phyloP scores from a whole-genome alignment of 1,139 yeast species.

The Yamadazyma membranifaciens region DNA sequence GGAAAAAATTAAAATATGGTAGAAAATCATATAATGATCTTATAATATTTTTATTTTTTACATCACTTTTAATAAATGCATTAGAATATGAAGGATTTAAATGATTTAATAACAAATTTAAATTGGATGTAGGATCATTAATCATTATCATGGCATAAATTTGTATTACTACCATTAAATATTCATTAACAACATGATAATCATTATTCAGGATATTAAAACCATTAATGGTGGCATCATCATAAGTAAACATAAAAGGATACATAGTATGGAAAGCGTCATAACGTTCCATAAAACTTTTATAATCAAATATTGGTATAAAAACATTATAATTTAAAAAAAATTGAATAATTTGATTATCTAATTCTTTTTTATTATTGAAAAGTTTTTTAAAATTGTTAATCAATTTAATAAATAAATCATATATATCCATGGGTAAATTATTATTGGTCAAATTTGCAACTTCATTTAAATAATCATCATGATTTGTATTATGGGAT shows the following conservation, averaged over 20 bases:
- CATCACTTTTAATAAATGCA: conserved; percentile 9
- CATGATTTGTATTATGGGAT: conserved; percentile 22
- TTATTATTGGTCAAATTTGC: conserved; percentile 21
- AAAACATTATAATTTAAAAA: conserved; percentile 57
- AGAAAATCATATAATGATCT: conserved; percentile 44
- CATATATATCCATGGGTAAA: conserved; percentile 44
- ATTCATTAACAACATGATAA: conserved; percentile 50
- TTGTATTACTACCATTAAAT: conserved; percentile 45
- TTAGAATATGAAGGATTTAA: conserved; percentile 32
- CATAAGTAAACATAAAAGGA: conserved; percentile 50
- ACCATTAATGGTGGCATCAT: conserved; percentile 50
- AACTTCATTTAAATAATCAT: conserved; percentile 19
- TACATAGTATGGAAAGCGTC: conserved; percentile 58
- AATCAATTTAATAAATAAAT: conserved; percentile 44
- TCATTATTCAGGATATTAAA: conserved; percentile 52
- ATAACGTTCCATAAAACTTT: conserved; percentile 54
- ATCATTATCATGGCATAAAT: conserved; percentile 48
- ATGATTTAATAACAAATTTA: conserved; percentile 42
- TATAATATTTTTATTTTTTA: conserved; percentile 21
- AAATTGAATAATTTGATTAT: conserved; percentile 50
- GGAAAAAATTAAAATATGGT: conserved; percentile 47
- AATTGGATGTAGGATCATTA: conserved; percentile 45
- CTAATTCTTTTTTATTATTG: conserved; percentile 45
- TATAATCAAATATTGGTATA: conserved; percentile 62
- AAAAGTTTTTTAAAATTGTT: conserved; percentile 48